Percentiles rank a stretch among this genome's conserved stretches.
Conservation (phyloP, 108 stramenopile species). For the Stephanodiscus minutulus region DNA sequence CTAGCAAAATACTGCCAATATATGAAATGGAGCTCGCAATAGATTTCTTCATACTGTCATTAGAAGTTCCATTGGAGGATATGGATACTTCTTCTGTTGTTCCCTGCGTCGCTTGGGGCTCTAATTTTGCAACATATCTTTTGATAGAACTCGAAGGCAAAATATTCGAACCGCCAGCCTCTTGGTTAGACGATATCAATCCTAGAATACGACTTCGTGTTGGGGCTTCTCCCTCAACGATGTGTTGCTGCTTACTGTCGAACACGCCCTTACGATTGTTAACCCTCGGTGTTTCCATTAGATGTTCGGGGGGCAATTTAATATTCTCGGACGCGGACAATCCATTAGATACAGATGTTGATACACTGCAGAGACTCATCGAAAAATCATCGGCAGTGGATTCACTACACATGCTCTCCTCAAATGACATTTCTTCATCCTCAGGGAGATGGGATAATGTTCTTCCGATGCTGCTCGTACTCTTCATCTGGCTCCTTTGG, state of each 20-base stretch:
- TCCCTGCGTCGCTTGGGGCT: no score
- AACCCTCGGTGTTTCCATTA: neutral
- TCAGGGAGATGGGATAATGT: neutral
- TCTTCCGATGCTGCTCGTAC: neutral
- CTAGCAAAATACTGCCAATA: no score
- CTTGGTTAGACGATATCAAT: neutral
- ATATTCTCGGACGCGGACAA: neutral
- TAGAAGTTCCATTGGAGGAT: no score
- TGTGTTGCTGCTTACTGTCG: neutral
- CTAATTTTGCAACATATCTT: no score
- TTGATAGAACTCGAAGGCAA: no score
- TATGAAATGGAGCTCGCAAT: no score
- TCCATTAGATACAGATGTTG: neutral
- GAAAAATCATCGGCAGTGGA: neutral
- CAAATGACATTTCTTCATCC: slow-evolving; percentile 1
- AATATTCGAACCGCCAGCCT: no score
- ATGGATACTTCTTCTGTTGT: no score
- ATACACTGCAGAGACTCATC: neutral
- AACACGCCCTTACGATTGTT: slow-evolving; percentile 3
- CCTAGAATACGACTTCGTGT: neutral
- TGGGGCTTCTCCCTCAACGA: neutral
- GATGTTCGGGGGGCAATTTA: neutral
- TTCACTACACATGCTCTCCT: neutral
- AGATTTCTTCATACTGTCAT: no score
- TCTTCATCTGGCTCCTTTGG: neutral